Evolutionary conservation across 495 filamentous ascomycete species (phyloP), one percentile per base, ranked within the genome.

Genomic region (Penicillium lividum): DNA sequence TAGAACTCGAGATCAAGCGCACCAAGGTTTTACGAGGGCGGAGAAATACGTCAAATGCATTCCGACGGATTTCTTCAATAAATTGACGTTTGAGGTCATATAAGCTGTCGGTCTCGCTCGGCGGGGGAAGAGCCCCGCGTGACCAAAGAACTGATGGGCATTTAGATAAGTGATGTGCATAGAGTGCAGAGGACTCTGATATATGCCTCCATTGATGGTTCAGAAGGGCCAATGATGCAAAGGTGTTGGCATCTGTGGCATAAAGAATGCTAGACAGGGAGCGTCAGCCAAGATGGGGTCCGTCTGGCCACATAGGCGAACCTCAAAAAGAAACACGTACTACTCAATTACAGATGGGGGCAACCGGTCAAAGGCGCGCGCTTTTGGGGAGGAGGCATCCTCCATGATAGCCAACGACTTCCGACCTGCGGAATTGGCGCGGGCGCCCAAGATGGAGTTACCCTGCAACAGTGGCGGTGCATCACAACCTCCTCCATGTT

Each of bases 141-240:
- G 81, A 84, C 57, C 83, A 76, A 49, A 83, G 71, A 56, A 85
- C 90, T 15, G 88, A 88, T 1, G 86, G 82, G 64, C 89, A 94
- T 66, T 76, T 79, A 7, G 86, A 79, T 47, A 95, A 81, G 60
- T 95, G 91, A 64, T 90, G 76, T 38, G 86, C 85, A 74, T 93
- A 95, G 57, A 95, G 80, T 53, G 84, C 74, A 4, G 85, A 72
- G 47, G 86, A 86, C 65, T 91, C 84, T 10, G 91, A 92, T 57
- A 87, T 82, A 27, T 74, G 79, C 57, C 87, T 82, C 91, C 91
- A 95, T 80, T 85, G 82, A 51, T 81, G 77, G 73, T 92, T 93
- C 59, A 95, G 73, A n/a, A 92, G 72, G n/a, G 89, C 80, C 53
- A 95, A 77, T 30, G 91, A 94, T 27, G 91, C 89, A 70, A 95